A percentile compares a stretch with the other conserved stretches of the same genome.
phyloP scores from a whole-genome alignment of 768 basidiomycete species.

The Boletus speciosus region DNA sequence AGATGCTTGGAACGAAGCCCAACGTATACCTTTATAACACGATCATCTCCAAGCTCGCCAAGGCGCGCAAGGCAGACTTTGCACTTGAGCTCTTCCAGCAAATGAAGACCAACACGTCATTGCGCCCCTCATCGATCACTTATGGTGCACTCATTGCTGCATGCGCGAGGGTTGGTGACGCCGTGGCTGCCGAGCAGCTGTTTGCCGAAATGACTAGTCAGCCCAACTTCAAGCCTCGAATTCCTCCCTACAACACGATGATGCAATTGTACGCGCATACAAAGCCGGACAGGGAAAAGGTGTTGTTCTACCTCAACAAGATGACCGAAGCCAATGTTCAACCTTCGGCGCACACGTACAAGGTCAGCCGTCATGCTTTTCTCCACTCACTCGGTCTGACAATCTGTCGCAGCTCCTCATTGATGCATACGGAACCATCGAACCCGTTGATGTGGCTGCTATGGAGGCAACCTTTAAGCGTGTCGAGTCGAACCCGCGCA shows the following conservation, averaged over 20 bases:
- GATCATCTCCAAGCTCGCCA: slow-evolving; percentile 92
- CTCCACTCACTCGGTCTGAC: background rate
- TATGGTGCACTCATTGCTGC: slow-evolving; percentile 94
- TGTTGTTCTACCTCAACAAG: slow-evolving; percentile 70
- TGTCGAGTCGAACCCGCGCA: slow-evolving; percentile 36
- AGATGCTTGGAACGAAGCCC: slow-evolving; percentile 62
- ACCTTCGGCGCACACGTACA: slow-evolving; percentile 93
- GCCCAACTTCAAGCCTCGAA: slow-evolving; percentile 76
- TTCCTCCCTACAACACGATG: slow-evolving; percentile 98
- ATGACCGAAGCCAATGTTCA: slow-evolving; percentile 57
- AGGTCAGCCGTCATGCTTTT: slow-evolving; percentile 43
- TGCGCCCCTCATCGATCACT: slow-evolving; percentile 80
- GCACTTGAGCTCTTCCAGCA: slow-evolving; percentile 84
- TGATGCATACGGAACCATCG: slow-evolving; percentile 82
- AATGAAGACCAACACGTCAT: slow-evolving; percentile 62
- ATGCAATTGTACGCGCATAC: slow-evolving; percentile 93
- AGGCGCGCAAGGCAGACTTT: slow-evolving; percentile 89
- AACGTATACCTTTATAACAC: slow-evolving; percentile 95
- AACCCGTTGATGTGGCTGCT: slow-evolving; percentile 68
- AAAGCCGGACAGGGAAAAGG: slow-evolving; percentile 79
- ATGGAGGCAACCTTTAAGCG: slow-evolving; percentile 77
- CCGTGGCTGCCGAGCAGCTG: slow-evolving; percentile 70
- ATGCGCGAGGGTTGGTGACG: slow-evolving; percentile 91
- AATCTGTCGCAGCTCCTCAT: slow-evolving; percentile 61
- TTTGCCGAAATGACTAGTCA: slow-evolving; percentile 81